Percentiles rank a stretch among this genome's conserved stretches.
These are phyloP conservation scores for Umbilicus rupestris DNA, from an alignment of 164 flowering plant genomes.

Conservation along the genomic window DNA sequence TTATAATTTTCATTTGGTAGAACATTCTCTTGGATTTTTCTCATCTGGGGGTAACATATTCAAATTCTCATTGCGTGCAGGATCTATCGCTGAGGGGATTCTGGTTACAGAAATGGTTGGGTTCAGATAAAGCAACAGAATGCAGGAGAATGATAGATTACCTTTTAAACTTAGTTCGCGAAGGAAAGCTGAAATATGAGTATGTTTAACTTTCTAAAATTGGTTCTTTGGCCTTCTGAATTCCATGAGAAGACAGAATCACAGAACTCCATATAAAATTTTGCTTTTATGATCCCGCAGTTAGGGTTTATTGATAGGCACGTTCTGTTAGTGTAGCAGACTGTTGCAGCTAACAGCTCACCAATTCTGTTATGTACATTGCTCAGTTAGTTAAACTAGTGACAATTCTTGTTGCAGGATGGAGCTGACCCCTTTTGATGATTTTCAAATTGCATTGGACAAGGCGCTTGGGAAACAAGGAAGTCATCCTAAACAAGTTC, in stretches of 20 bases:
- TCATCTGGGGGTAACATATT: background rate
- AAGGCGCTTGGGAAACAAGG: conserved; percentile 86
- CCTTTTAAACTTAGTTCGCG: conserved; percentile 48
- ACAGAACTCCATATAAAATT: background rate
- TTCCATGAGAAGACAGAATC: background rate
- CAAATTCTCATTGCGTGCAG: conserved; percentile 25
- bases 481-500: conserved; percentile 85
- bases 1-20: background rate
- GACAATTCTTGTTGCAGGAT: conserved; percentile 39
- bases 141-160: conserved; percentile 75
- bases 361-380: background rate
- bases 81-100: conserved; percentile 88
- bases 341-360: background rate
- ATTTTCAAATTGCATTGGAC: conserved; percentile 53
- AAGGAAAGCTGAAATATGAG: conserved; percentile 78
- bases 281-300: background rate
- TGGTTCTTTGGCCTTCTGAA: no score
- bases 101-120: conserved; percentile 89
- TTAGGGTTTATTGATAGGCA: background rate
- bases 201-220: conserved; percentile 24
- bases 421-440: conserved; percentile 65
- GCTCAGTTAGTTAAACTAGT: background rate
- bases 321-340: background rate
- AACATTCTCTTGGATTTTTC: background rate
- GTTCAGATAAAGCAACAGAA: conserved; percentile 48